Conservation (phyloP, 2,329 filamentous ascomycete species). For the Fusarium acutatum region DNA sequence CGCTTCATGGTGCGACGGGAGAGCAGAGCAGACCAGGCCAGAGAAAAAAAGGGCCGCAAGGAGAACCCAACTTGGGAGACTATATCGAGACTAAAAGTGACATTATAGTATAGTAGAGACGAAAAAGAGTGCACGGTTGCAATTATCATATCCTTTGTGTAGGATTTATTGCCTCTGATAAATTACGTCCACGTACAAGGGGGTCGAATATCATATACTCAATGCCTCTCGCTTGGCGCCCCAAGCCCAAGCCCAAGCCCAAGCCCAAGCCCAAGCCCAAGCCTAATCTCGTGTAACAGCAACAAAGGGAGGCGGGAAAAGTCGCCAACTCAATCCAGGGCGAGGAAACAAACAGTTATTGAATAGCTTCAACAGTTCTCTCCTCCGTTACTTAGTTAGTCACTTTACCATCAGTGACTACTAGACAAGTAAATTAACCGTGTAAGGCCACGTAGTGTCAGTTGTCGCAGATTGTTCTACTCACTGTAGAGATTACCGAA, state of each 20-base stretch:
- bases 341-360: neutral
- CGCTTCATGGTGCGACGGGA: conserved; percentile 6
- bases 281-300: conserved; percentile 8
- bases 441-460: conserved; percentile 9
- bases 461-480: conserved; percentile 24
- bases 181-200: conserved; percentile 19
- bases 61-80: conserved; percentile 3
- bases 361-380: neutral
- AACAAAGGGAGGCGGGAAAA: conserved; percentile 3
- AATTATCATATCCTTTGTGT: conserved; percentile 13
- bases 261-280: neutral
- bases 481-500: conserved; percentile 16
- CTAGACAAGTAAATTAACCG: neutral
- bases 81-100: neutral
- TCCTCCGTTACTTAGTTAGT: neutral
- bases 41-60: neutral
- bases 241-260: neutral
- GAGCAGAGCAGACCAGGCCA: no score
- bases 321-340: neutral
- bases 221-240: conserved; percentile 6
- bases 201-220: conserved; percentile 14
- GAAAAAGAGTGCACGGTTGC: conserved; percentile 8
- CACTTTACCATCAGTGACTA: neutral
- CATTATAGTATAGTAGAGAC: neutral
- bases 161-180: conserved; percentile 15